These are phyloP conservation scores for Chondrus crispus DNA, from an alignment of 23 red algal genomes.

Conservation along the genomic window DNA sequence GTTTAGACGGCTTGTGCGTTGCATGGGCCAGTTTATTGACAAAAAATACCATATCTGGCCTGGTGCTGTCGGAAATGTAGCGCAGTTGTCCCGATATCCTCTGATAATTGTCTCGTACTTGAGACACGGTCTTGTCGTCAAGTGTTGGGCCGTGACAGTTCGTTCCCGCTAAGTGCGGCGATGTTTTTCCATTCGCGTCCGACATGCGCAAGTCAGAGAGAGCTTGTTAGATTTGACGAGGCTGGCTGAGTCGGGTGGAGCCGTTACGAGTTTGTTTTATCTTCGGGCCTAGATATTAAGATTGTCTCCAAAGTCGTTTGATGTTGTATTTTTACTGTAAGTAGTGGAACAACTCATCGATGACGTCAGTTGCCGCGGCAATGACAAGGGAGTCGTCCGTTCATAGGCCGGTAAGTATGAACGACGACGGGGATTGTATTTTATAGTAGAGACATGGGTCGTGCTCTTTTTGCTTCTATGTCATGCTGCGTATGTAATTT, in stretches of 20 bases:
- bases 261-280: not conserved
- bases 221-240: not conserved
- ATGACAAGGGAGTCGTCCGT: constrained; percentile 7
- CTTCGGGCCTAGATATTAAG: not conserved
- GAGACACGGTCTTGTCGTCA: not conserved
- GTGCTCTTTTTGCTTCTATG: not conserved
- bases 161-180: not conserved
- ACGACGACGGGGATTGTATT: not conserved
- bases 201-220: not conserved
- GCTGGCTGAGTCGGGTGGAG: not conserved
- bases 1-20: not conserved
- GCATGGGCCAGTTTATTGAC: not conserved
- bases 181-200: not conserved
- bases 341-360: not conserved
- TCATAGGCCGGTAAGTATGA: not conserved
- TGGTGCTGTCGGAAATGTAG: not conserved
- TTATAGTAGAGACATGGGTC: not conserved
- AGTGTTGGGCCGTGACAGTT: no score
- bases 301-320: not conserved
- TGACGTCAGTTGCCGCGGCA: not conserved
- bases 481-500: not conserved
- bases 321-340: not conserved
- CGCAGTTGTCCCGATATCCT: not conserved
- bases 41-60: not conserved
- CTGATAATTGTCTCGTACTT: not conserved